Percentiles rank a stretch among this genome's conserved stretches.
Evolutionary conservation across 2,329 filamentous ascomycete species (phyloP).

Genomic region (Curvularia sp.): DNA sequence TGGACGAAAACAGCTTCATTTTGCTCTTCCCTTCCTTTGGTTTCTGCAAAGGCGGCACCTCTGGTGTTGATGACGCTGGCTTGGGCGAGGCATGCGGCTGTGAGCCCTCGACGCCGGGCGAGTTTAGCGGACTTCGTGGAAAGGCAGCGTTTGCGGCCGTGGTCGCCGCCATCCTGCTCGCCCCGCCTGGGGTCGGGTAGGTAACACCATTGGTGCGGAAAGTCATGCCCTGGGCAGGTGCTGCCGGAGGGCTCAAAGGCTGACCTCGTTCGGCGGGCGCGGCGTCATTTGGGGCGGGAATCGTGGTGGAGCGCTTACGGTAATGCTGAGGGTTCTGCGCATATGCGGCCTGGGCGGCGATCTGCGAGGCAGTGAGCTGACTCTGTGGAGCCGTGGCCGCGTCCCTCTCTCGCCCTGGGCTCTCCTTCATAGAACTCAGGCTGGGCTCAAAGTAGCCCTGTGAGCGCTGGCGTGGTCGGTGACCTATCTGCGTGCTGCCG

Average conservation of each 20-base stretch:
- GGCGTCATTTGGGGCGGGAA: conserved; percentile 62
- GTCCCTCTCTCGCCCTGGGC: conserved; percentile 57
- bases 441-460: conserved; percentile 80
- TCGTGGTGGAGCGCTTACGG: conserved; percentile 77
- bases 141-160: conserved; percentile 78
- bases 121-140: conserved; percentile 64
- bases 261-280: conserved; percentile 39
- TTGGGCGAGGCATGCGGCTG: conserved; percentile 46
- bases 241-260: conserved; percentile 65
- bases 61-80: conserved; percentile 33
- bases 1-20: conserved; percentile 77
- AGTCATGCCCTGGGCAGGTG: conserved; percentile 48
- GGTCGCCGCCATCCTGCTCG: conserved; percentile 70
- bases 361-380: conserved; percentile 71
- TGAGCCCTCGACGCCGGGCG: conserved; percentile 48
- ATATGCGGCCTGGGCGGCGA: conserved; percentile 79
- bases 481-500: conserved; percentile 56
- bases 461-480: conserved; percentile 71
- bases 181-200: conserved; percentile 69
- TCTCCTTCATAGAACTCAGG: conserved; percentile 64
- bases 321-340: conserved; percentile 65
- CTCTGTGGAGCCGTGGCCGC: conserved; percentile 53
- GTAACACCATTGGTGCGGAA: conserved; percentile 54
- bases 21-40: conserved; percentile 73
- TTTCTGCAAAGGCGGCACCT: conserved; percentile 65